phyloP scores from a whole-genome alignment of 306 rosid genomes.

The Potentilla sterilis region DNA sequence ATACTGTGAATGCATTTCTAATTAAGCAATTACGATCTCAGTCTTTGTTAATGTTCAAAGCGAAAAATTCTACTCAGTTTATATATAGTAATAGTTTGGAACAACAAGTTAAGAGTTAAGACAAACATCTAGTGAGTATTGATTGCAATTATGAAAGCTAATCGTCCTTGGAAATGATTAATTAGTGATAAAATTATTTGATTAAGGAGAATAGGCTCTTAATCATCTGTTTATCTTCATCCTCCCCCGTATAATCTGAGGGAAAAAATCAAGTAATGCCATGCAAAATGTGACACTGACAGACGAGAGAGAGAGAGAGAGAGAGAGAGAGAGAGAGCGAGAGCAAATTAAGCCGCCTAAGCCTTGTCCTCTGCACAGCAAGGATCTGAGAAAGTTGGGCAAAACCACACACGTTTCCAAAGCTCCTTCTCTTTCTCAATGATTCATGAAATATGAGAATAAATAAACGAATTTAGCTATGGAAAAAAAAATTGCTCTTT shows the following conservation, averaged over 20 bases:
- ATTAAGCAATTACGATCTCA: background rate
- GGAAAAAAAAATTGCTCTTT: background rate
- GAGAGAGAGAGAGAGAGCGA: background rate
- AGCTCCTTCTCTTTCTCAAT: background rate
- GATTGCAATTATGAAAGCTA: background rate
- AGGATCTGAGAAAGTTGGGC: conserved; percentile 21
- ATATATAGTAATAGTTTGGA: background rate
- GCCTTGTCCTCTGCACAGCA: conserved; percentile 5
- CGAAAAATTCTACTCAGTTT: background rate
- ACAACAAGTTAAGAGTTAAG: background rate
- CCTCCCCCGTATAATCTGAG: background rate
- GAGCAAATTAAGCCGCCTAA: conserved; percentile 24
- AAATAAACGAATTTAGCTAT: background rate
- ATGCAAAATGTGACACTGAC: conserved; percentile 22
- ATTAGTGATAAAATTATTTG: background rate
- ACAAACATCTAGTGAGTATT: background rate
- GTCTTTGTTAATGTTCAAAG: background rate
- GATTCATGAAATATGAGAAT: background rate
- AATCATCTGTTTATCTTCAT: background rate
- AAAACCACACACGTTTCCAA: background rate
- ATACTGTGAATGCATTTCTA: background rate
- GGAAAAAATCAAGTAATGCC: conserved; percentile 5
- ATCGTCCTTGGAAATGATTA: background rate
- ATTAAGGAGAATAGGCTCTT: conserved; percentile 5
- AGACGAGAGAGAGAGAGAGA: background rate